Conservation (phyloP, 768 basidiomycete genomes). For the Mrakia gelida region DNA sequence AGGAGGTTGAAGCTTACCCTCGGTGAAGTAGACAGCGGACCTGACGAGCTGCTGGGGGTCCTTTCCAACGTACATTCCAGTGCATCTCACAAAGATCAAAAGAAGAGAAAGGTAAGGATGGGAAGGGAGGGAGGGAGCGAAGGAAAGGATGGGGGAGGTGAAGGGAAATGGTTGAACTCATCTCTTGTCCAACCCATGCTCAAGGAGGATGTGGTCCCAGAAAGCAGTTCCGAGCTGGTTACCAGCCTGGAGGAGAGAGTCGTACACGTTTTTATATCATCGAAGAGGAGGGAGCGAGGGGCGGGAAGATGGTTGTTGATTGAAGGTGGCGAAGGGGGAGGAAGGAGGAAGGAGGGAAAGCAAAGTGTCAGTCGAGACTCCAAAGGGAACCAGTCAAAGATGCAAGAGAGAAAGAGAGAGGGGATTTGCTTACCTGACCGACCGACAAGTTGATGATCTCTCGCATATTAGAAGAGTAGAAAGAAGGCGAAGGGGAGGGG, state of each 20-base stretch:
- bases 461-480: slow-evolving; percentile 2
- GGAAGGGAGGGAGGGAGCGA: neutral
- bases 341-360: slow-evolving; percentile 2
- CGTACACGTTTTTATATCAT: slow-evolving; percentile 17
- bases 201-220: slow-evolving; percentile 72
- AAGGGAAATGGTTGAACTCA: slow-evolving; percentile 45
- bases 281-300: neutral
- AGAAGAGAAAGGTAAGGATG: slow-evolving; percentile 37
- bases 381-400: too few species aligned
- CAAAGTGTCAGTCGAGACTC: neutral
- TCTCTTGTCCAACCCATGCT: slow-evolving; percentile 71
- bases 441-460: slow-evolving; percentile 21
- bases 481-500: neutral
- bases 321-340: neutral
- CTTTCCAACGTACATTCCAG: slow-evolving; percentile 56
- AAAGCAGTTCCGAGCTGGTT: slow-evolving; percentile 69
- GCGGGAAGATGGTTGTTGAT: neutral
- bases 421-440: neutral
- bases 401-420: neutral
- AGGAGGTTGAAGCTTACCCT: slow-evolving; percentile 49
- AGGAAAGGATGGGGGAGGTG: neutral
- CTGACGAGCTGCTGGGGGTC: slow-evolving; percentile 66
- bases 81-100: slow-evolving; percentile 23
- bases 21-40: slow-evolving; percentile 31
- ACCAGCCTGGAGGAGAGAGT: slow-evolving; percentile 52